Percentiles rank a stretch among this genome's conserved stretches.
Conservation (phyloP, 1,139 yeast genomes). For the Kodamaea sp. region DNA sequence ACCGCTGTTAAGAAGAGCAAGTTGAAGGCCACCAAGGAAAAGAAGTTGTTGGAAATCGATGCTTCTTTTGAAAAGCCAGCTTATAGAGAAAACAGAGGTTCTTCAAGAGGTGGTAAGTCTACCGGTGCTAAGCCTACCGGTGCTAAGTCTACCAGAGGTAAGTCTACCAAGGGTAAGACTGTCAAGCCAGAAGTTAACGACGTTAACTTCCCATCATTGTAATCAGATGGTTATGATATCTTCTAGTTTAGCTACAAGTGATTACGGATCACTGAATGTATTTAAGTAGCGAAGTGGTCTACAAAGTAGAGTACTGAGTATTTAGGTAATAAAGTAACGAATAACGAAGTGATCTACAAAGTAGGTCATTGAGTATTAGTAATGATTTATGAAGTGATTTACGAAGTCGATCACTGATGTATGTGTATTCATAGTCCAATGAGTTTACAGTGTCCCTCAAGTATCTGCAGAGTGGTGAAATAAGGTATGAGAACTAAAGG, state of each 20-base stretch:
- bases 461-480: too few relatives aligned
- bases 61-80: constrained; percentile 48
- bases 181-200: constrained; percentile 45
- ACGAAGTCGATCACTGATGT: too few relatives aligned
- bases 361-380: too few relatives aligned
- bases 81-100: constrained; percentile 32
- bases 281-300: too few relatives aligned
- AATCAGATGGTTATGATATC: constrained; percentile 6
- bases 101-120: constrained; percentile 25
- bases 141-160: constrained; percentile 17
- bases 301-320: too few relatives aligned
- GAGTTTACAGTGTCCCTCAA: too few relatives aligned
- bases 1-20: constrained; percentile 58
- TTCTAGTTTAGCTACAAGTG: constrained; percentile 3
- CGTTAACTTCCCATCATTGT: constrained; percentile 62
- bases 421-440: too few relatives aligned
- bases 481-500: too few relatives aligned
- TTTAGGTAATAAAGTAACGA: too few relatives aligned
- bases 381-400: too few relatives aligned
- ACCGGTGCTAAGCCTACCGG: constrained; percentile 9
- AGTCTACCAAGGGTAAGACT: constrained; percentile 14
- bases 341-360: too few relatives aligned
- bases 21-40: constrained; percentile 64
- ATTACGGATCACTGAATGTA: too few relatives aligned
- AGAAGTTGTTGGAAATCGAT: constrained; percentile 63